phyloP scores from a whole-genome alignment of 768 basidiomycete species.

The Mycena latifolia region DNA sequence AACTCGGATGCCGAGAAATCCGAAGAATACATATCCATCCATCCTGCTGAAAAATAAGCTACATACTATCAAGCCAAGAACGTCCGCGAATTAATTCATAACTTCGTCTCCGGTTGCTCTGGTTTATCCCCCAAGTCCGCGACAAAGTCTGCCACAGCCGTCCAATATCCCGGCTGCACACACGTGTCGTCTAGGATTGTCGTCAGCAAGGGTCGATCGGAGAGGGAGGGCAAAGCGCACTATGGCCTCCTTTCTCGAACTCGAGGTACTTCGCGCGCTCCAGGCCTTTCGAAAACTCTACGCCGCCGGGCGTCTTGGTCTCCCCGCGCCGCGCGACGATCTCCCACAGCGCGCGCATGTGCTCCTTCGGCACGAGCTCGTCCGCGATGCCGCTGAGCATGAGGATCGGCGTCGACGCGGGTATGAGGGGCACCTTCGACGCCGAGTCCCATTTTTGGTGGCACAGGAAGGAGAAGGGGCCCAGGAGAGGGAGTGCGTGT shows the following conservation, averaged over 20 bases:
- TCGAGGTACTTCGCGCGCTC: conserved; percentile 69
- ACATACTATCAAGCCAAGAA: neutral
- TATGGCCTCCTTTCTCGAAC: conserved; percentile 67
- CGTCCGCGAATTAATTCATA: conserved; percentile 14
- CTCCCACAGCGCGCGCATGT: conserved; percentile 84
- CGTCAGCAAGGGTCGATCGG: conserved; percentile 9
- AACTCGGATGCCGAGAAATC: no score
- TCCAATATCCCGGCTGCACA: conserved; percentile 67
- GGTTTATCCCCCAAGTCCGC: conserved; percentile 36
- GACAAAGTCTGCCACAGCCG: conserved; percentile 62
- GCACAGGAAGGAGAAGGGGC: conserved; percentile 82
- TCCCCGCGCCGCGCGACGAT: conserved; percentile 68
- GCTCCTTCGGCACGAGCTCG: conserved; percentile 78
- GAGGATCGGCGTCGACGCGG: conserved; percentile 76
- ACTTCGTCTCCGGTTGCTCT: conserved; percentile 18
- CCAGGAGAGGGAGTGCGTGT: conserved; percentile 77
- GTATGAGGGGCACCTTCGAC: conserved; percentile 72
- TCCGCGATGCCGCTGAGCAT: conserved; percentile 84
- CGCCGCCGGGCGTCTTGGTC: conserved; percentile 52
- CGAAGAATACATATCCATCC: no score
- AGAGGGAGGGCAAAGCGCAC: conserved; percentile 47
- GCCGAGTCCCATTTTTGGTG: conserved; percentile 92
- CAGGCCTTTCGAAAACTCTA: conserved; percentile 58
- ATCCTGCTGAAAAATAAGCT: conserved; percentile 16
- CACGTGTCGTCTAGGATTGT: conserved; percentile 63